These are phyloP conservation scores for Colletotrichum cereale DNA, from an alignment of 2,329 filamentous ascomycete genomes.

Conservation along the genomic window DNA sequence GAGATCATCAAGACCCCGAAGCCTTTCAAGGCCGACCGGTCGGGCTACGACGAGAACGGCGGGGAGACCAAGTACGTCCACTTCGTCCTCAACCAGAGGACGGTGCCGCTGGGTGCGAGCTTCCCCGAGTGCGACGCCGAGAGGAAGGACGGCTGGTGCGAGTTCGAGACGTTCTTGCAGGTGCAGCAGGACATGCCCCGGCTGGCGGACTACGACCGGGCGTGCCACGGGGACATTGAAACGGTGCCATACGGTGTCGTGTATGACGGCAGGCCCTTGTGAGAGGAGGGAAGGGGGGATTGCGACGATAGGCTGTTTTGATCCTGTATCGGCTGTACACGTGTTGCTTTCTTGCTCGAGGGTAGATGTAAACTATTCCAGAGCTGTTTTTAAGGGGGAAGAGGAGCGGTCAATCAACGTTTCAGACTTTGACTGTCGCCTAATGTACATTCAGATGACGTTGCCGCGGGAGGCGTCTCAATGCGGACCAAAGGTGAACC, in stretches of 20 bases:
- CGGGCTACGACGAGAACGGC: conserved; percentile 63
- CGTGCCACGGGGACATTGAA: conserved; percentile 71
- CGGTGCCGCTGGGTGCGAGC: conserved; percentile 75
- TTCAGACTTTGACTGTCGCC: neutral
- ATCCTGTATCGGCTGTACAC: conserved; percentile 43
- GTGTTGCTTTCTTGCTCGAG: neutral
- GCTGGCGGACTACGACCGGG: conserved; percentile 71
- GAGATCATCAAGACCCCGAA: conserved; percentile 78
- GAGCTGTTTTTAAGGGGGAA: neutral
- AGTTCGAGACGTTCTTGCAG: conserved; percentile 75
- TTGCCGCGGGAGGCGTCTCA: neutral
- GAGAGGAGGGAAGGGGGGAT: neutral
- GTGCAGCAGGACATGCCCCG: conserved; percentile 70
- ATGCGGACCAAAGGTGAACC: neutral
- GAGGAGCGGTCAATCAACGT: neutral
- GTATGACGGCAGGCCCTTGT: conserved; percentile 53
- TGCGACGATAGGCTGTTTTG: conserved; percentile 21
- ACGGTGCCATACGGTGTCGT: conserved; percentile 54
- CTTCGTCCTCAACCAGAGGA: conserved; percentile 81
- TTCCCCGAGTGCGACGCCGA: conserved; percentile 72
- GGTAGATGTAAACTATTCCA: neutral
- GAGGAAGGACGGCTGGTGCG: conserved; percentile 82
- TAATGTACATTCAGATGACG: neutral
- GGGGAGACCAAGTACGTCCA: conserved; percentile 77
- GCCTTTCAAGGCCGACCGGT: conserved; percentile 69